These are phyloP conservation scores for Penicillium sp. DNA, from an alignment of 2,329 filamentous ascomycete species.

Conservation along the genomic window DNA sequence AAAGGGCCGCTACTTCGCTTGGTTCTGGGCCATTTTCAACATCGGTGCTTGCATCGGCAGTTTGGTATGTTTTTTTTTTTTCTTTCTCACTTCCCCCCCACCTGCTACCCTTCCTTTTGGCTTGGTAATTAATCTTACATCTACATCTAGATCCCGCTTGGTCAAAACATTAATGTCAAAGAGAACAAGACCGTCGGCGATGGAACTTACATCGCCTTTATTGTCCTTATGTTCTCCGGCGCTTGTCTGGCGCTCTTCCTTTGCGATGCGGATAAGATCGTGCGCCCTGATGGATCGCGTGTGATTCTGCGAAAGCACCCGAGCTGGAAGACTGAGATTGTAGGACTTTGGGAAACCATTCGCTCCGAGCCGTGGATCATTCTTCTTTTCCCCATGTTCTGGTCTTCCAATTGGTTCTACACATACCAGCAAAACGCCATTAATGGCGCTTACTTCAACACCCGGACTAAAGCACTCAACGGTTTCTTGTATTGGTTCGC, in stretches of 20 bases:
- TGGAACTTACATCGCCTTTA: conserved; percentile 81
- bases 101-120: too few relatives aligned
- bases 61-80: conserved; percentile 48
- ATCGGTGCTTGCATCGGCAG: conserved; percentile 81
- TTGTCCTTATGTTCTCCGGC: conserved; percentile 73
- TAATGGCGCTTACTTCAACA: conserved; percentile 69
- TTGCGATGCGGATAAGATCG: conserved; percentile 68
- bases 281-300: conserved; percentile 73
- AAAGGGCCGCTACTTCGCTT: conserved; percentile 84
- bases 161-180: conserved; percentile 42
- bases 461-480: conserved; percentile 71
- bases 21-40: conserved; percentile 95
- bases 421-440: conserved; percentile 74
- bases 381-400: conserved; percentile 77
- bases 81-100: too few relatives aligned
- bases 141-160: conserved; percentile 39
- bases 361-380: conserved; percentile 70
- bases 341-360: conserved; percentile 72
- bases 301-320: conserved; percentile 88
- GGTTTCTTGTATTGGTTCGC: conserved; percentile 72
- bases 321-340: conserved; percentile 74
- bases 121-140: too few relatives aligned
- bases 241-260: conserved; percentile 69
- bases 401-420: conserved; percentile 76
- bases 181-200: conserved; percentile 51